phyloP scores from a whole-genome alignment of 2,329 filamentous ascomycete species.

The Arthrobotrys iridis region DNA sequence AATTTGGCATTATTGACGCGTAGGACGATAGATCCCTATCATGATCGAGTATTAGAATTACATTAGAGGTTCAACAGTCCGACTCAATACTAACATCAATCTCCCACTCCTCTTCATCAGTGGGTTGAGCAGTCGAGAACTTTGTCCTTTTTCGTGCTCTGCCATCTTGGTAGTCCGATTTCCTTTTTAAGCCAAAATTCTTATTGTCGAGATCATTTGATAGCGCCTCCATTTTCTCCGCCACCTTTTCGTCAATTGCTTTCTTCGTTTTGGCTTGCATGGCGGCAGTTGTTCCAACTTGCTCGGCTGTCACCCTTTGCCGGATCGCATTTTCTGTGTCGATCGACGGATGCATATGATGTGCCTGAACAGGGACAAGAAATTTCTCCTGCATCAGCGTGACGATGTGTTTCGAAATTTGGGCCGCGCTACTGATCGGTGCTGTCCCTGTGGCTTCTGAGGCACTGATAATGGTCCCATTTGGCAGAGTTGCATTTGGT shows the following conservation, averaged over 20 bases:
- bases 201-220: slow-evolving; percentile 64
- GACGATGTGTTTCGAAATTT: slow-evolving; percentile 63
- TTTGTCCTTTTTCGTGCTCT: slow-evolving; percentile 55
- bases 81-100: slow-evolving; percentile 55
- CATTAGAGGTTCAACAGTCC: not conserved
- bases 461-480: slow-evolving; percentile 56
- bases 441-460: slow-evolving; percentile 53
- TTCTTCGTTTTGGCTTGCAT: slow-evolving; percentile 74
- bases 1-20: slow-evolving; percentile 87
- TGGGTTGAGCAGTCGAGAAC: slow-evolving; percentile 1
- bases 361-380: slow-evolving; percentile 70
- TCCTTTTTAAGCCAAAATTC: slow-evolving; percentile 61
- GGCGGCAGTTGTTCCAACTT: slow-evolving; percentile 66
- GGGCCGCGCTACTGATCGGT: slow-evolving; percentile 61
- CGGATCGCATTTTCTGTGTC: slow-evolving; percentile 68
- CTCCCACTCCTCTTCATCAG: slow-evolving; percentile 57
- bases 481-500: slow-evolving; percentile 17
- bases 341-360: slow-evolving; percentile 70
- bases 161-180: slow-evolving; percentile 57
- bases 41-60: slow-evolving; percentile 14
- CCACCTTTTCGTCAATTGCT: slow-evolving; percentile 70
- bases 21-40: slow-evolving; percentile 77
- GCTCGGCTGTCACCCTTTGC: slow-evolving; percentile 66
- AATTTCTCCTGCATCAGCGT: slow-evolving; percentile 72
- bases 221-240: slow-evolving; percentile 67